Evolutionary conservation across 805 yeast species (phyloP).

Genomic region (Kazachstania taianensis): DNA sequence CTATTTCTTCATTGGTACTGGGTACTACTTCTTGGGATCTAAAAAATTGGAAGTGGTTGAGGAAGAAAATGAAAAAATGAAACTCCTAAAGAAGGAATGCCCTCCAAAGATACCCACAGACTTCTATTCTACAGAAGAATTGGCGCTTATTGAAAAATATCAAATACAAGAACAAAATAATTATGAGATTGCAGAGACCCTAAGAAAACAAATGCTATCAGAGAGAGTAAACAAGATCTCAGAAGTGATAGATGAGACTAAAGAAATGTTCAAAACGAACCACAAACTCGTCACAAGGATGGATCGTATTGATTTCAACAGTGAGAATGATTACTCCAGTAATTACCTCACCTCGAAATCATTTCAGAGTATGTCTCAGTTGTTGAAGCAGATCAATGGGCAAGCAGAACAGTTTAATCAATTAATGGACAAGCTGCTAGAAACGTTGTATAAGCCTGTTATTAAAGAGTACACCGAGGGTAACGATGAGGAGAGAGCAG

Average conservation of each 20-base stretch:
- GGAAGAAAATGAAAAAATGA: conserved; percentile 22
- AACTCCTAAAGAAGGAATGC: neutral
- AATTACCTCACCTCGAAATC: conserved; percentile 15
- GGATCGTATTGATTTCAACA: conserved; percentile 10
- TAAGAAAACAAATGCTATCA: conserved; percentile 44
- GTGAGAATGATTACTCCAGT: conserved; percentile 14
- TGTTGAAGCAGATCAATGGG: conserved; percentile 14
- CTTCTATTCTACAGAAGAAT: conserved; percentile 21
- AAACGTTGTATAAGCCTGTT: conserved; percentile 21
- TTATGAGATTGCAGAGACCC: conserved; percentile 50
- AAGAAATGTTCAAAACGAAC: conserved; percentile 9
- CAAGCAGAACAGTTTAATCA: conserved; percentile 22
- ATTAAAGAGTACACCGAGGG: conserved; percentile 13
- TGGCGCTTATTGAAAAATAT: conserved; percentile 24
- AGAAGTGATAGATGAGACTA: conserved; percentile 19
- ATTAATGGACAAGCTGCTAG: conserved; percentile 10
- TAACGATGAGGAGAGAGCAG: conserved; percentile 44
- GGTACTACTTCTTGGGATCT: conserved; percentile 24
- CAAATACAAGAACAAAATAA: conserved; percentile 40
- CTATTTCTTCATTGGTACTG: conserved; percentile 59
- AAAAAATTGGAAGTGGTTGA: conserved; percentile 19
- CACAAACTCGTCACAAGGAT: conserved; percentile 6
- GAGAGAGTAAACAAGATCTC: conserved; percentile 27
- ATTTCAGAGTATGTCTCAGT: conserved; percentile 12
- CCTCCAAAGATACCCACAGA: conserved; percentile 13